phyloP scores from a whole-genome alignment of 2,329 filamentous ascomycete genomes.

The Dactylellina leptospora region DNA sequence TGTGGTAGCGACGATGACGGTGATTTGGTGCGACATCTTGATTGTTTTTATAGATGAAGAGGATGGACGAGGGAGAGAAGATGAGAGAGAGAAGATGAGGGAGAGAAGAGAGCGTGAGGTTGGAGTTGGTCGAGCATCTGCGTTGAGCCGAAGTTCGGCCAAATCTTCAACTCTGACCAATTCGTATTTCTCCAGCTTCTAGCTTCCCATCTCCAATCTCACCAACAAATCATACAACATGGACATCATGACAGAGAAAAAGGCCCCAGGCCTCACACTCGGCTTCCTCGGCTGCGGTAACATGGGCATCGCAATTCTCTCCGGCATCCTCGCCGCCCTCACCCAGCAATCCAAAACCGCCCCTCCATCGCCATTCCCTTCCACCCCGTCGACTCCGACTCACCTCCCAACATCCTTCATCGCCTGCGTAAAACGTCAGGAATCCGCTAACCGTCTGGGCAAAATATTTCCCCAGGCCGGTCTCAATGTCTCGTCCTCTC shows the following conservation, averaged over 20 bases:
- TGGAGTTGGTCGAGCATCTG: too few species aligned
- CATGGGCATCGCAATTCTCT: constrained; percentile 85
- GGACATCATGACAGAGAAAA: constrained; percentile 36
- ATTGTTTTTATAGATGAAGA: constrained; percentile 19
- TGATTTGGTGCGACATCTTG: constrained; percentile 68
- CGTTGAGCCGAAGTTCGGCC: constrained; percentile 31
- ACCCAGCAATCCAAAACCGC: constrained; percentile 23
- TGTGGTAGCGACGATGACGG: constrained; percentile 94
- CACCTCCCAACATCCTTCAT: constrained; percentile 78
- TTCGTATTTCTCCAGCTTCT: neutral
- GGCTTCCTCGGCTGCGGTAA: constrained; percentile 84
- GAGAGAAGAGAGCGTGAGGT: constrained; percentile 7
- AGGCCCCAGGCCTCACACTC: constrained; percentile 68
- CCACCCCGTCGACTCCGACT: constrained; percentile 61
- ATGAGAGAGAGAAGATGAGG: neutral
- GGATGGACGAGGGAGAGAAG: neutral
- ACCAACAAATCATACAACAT: neutral
- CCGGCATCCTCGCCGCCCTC: constrained; percentile 78
- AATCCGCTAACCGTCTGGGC: constrained; percentile 74
- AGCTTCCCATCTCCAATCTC: neutral
- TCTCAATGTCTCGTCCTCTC: constrained; percentile 53
- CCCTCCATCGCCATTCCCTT: constrained; percentile 59
- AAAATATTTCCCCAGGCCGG: constrained; percentile 67
- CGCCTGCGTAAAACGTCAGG: constrained; percentile 77
- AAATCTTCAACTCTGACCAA: constrained; percentile 1